These are phyloP conservation scores for Nitzschia sp. DNA, from an alignment of 108 stramenopile genomes.

Conservation along the genomic window DNA sequence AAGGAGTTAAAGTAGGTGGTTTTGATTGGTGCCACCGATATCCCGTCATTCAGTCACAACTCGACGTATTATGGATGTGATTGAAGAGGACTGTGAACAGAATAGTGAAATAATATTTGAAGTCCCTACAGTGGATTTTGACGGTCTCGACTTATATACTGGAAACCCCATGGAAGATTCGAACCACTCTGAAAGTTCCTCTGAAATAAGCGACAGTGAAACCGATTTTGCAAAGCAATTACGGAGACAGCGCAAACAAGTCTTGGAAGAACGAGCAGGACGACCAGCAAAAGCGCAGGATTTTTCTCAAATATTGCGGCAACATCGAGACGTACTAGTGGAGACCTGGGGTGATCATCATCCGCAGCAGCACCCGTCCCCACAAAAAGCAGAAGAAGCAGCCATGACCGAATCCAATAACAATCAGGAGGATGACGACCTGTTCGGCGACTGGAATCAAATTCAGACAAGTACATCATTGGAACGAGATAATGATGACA, in stretches of 20 bases:
- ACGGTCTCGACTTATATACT: neutral
- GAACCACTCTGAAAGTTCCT: neutral
- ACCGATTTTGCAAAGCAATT: constrained; percentile 33
- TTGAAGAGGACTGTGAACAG: neutral
- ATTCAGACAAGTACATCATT: neutral
- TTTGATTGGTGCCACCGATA: no score
- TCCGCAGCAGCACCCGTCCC: no score
- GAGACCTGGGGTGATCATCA: constrained; percentile 14
- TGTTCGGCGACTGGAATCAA: neutral
- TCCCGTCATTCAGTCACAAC: no score
- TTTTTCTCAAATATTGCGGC: constrained; percentile 17
- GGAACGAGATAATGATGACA: neutral
- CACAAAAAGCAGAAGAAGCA: neutral
- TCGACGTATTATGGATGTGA: neutral
- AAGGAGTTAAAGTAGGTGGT: no score
- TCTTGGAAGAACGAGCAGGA: constrained; percentile 7
- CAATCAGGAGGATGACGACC: neutral
- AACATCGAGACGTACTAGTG: constrained; percentile 26
- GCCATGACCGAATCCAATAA: neutral
- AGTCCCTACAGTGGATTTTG: neutral
- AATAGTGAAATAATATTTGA: neutral
- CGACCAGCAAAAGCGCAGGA: neutral
- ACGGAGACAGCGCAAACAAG: constrained; percentile 26
- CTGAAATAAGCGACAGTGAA: neutral
- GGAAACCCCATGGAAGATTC: neutral